Base-by-base conservation (phyloP, 768 basidiomycete genomes). In the Arthromyces matolae region DNA sequence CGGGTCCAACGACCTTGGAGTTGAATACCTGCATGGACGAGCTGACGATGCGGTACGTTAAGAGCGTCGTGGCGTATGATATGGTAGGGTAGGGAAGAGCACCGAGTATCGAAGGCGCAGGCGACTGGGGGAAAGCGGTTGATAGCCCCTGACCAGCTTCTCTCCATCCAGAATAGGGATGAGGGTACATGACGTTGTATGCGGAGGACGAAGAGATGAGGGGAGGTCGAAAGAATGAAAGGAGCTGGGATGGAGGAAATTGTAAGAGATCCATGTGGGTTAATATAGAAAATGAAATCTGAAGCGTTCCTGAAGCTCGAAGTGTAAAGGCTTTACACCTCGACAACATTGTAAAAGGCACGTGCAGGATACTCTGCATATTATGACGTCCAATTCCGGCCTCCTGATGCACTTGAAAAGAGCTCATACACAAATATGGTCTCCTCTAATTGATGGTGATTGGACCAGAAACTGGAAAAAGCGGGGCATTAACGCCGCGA, bases 31-130 rank as follows among this genome's bases (percentile, higher is more conserved):
- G 71, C 4, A 78, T 73, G 49, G 66, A 74, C 58, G 79, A 71
- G 10, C 70, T 64, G 9, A 74, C 73, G 68, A 85, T 78, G 39
- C 70, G 68, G 61, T 78, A 77, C 5, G 66, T 59, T 59, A 64
- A 53, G 22, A 69, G 51, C 24, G 66, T 63, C 13, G 71, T 54
- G 19, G 65, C 28, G 5, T 67, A 58, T 19, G 67, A 50, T 24
- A 67, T 47, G 19, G 64, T 44, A 0, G 78, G 73, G 55, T 79
- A 81, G 23, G 83, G 83, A 16, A 85, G 76, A 0, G 81, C 82
- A 5, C 83, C 83, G 55, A 78, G 80, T 48, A 84, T 64, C 38
- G 83, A 84, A 38, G 81, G 78, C 4, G 70, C 58, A 8, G 67
- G 58, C 18, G 48, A 45, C 32, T 51, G 49, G 16, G 57, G 54